Evolutionary conservation across 768 basidiomycete species (phyloP), one percentile per base, ranked within the genome.

Genomic region (Phlebiopsis flavidoalba): DNA sequence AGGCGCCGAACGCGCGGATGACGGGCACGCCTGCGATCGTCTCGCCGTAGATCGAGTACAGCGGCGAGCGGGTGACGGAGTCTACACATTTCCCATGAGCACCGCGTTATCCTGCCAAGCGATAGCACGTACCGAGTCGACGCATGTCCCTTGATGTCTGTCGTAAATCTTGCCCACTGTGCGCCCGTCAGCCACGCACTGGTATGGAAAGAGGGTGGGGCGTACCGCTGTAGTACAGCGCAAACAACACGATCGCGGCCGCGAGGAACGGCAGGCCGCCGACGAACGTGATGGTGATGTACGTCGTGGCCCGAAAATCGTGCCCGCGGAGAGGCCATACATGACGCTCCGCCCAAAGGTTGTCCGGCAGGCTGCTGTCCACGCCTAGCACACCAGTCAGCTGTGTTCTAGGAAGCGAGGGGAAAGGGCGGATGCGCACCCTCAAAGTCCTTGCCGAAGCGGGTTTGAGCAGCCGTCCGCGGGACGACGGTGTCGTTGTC

Each of bases 391-490:
- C 21, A 15, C n/a, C n/a, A 48, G 31, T 46, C 14, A 48, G 15
- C 45, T 14, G 22, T 12, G 10, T 31, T 33, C 22, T 7, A 31
- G 17, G 22, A 17, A 4, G 14, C 7, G n/a, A n/a, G n/a, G n/a
- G n/a, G n/a, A n/a, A 11, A 12, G 26, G 2, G 11, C 14, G 14
- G 31, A 4, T 6, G 19, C 59, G 19, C 62, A 74, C 80, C 89
- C 76, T 95, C 93, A 59, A 95, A 90, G 69, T 95, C 94, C 71
- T 95, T 95, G 47, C 94, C 93, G 63, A 91, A 89, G 50, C 93
- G 78, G 65, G 95, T 93, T 40, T 95, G 73, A 10, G 91, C 75
- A 1, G 93, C 84, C 5, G 95, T 95, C 40, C 92, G 84, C 54
- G 88, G 91, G 1, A 92, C 83, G 26, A 31, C 26, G 26, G 26